phyloP scores from a whole-genome alignment of 2,329 filamentous ascomycete species.

The Myriosclerotinia curreyana region DNA sequence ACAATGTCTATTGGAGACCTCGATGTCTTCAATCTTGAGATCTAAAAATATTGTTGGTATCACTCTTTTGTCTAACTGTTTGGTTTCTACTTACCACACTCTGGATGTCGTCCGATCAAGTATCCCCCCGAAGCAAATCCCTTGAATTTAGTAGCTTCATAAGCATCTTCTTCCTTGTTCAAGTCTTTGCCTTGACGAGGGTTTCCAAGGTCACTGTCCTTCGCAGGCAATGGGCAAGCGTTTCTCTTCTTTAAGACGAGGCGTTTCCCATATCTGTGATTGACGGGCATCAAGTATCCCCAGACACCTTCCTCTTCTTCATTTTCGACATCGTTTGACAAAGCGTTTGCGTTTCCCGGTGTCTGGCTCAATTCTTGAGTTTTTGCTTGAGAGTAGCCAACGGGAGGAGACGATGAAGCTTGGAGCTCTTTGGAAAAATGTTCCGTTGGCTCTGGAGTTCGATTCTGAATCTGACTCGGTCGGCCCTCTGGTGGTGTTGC shows the following conservation, averaged over 20 bases:
- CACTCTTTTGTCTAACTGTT: conserved; percentile 40
- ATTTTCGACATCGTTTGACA: conserved; percentile 80
- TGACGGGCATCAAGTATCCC: conserved; percentile 88
- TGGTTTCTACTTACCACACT: conserved; percentile 65
- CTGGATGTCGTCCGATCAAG: conserved; percentile 85
- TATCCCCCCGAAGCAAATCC: conserved; percentile 75
- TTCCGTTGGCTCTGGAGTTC: conserved; percentile 40
- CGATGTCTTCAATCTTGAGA: conserved; percentile 69
- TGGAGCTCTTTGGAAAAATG: conserved; percentile 20
- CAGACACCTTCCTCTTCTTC: conserved; percentile 76
- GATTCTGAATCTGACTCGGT: conserved; percentile 51
- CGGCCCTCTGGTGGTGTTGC: conserved; percentile 64
- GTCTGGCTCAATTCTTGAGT: conserved; percentile 58
- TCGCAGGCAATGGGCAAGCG: conserved; percentile 61
- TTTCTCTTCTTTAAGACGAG: conserved; percentile 74
- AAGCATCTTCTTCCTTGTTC: conserved; percentile 55
- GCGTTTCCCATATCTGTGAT: conserved; percentile 63
- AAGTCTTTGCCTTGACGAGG: conserved; percentile 48
- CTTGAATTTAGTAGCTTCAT: conserved; percentile 59
- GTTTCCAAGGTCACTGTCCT: conserved; percentile 43
- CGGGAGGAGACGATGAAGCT: conserved; percentile 50
- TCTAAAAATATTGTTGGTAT: conserved; percentile 48
- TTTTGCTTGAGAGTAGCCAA: conserved; percentile 3
- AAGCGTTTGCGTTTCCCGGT: conserved; percentile 60
- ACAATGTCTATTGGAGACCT: conserved; percentile 84